A percentile compares a stretch with the other conserved stretches of the same genome.
phyloP scores from a whole-genome alignment of 1,139 yeast species.

The Pichia sp. region DNA sequence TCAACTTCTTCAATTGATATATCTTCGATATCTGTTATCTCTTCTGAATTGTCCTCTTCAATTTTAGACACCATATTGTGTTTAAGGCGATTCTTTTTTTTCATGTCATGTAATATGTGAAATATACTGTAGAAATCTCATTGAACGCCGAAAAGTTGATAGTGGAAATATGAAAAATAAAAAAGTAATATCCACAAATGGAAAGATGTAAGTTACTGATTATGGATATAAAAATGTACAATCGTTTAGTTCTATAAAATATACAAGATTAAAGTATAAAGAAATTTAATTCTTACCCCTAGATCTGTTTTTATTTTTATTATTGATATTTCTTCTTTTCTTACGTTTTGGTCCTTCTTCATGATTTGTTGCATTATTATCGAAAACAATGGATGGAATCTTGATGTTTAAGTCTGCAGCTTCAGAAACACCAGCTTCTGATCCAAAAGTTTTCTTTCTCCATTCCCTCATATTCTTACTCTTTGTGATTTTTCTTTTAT shows the following conservation, averaged over 20 bases:
- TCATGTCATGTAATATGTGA: too few species aligned
- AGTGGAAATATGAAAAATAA: neutral
- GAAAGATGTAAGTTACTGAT: neutral
- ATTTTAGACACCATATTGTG: neutral
- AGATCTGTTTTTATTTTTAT: slow-evolving; percentile 14
- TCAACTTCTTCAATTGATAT: slow-evolving; percentile 6
- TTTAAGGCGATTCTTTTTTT: too few species aligned
- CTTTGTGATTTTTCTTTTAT: slow-evolving; percentile 78
- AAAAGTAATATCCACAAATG: neutral
- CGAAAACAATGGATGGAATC: slow-evolving; percentile 25
- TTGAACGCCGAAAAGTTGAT: neutral
- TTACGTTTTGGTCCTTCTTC: slow-evolving; percentile 9
- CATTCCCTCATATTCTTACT: slow-evolving; percentile 79
- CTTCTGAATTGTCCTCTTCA: slow-evolving; percentile 9
- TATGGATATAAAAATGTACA: neutral
- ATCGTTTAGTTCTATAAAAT: neutral
- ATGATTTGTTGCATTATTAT: slow-evolving; percentile 1
- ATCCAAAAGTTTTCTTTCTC: slow-evolving; percentile 76
- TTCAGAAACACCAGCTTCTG: slow-evolving; percentile 45
- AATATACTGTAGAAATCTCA: too few species aligned
- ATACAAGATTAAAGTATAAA: neutral
- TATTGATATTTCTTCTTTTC: slow-evolving; percentile 7
- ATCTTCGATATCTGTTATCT: slow-evolving; percentile 3
- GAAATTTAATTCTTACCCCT: slow-evolving; percentile 5
- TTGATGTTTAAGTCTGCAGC: slow-evolving; percentile 26